Evolutionary conservation across 176 grass and related monocot genomes (phyloP), one percentile per base, ranked within the genome.

Genomic region (Olyra latifolia): DNA sequence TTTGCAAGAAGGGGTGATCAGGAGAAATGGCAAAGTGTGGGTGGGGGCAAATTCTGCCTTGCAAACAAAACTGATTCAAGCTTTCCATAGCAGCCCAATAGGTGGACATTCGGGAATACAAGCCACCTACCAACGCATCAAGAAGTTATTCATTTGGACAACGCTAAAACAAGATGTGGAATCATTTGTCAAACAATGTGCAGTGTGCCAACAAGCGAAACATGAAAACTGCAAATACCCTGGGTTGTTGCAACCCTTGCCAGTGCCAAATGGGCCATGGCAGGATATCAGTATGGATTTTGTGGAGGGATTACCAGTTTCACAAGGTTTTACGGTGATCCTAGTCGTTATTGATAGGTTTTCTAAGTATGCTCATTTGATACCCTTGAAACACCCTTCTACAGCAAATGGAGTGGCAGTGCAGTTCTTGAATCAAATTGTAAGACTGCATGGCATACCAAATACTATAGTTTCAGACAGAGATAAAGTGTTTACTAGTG

Each of bases 371-470:
- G 22, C 58, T 5, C 58, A 61, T 12, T 29, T 61, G 3, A 13
- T 61, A 0, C 10, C 58, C 2, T 1, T 30, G 1, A 2, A 3
- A 11, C 10, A 61, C 1, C 24, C 25, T 14, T 30, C 28, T 6
- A 61, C 24, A 1, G 5, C 58, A 1, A 0, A 0, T 0, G 1
- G 2, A 1, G 24, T 61, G 5, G 10, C 58, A 4, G 0, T 29
- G 2, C 2, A 14, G 0, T 61, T 61, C 7, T 0, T 61, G 3
- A 1, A 61, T 0, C 1, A 61, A 2, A 10, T 61, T 10, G 58
- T 28, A 0, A 61, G 15, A 3, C 3, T 61, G 1, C 58, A 61
- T 61, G 58, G 58, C n/a, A n/a, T n/a, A n/a, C n/a, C n/a, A n/a
- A n/a, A n/a, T n/a, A n/a, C n/a, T n/a, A n/a, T n/a, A n/a, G n/a